Base-by-base conservation (phyloP, 2,329 filamentous ascomycete species). In the Cladosporium austrohemisphaericum region DNA sequence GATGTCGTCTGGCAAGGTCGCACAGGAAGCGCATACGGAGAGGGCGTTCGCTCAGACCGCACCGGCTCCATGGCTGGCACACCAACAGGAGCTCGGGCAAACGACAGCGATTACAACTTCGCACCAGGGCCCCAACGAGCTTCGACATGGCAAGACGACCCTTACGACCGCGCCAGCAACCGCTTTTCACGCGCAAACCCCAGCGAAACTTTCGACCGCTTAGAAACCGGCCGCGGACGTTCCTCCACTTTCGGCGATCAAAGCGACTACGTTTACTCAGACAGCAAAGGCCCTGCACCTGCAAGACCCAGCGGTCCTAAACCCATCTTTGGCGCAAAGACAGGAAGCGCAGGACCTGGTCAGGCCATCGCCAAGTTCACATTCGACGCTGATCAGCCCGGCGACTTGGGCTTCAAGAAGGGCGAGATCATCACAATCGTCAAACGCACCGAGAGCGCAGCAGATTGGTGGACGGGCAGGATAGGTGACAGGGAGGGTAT, bases 381-480 rank as follows among this genome's bases (percentile, higher is more conserved):
- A 2, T 98, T 98, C 65, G 92, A 97, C 55, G 85, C 90, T 0
- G 92, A 95, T 62, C 91, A 96, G 68, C 83, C 89, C 0, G 92
- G 92, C 4, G 92, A 98, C 66, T 68, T 97, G 50, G 88, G 85
- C 0, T 98, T 98, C 72, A 95, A 95, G 74, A 98, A 98, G 76
- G 93, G 93, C 16, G 93, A 98, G 23, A 70, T 97, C 50, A 96
- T 98, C 57, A 96, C 90, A 1, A 90, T 98, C 51, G 68, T 95
- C 50, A 96, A 98, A 75, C 86, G 87, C 69, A 97, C 92, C 4
- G 88, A 97, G 4, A 96, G 86, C 60, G 86, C 88, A 51, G 91
- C 90, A 50, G 92, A 97, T 68, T 97, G 92, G 92, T 97, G 92
- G 93, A 97, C 92, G 14, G 93, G 93, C 20, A 85, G 86, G 70